Percentiles rank a stretch among this genome's conserved stretches.
Conservation (phyloP, 164 flowering plant genomes). For the Stephania japonica region DNA sequence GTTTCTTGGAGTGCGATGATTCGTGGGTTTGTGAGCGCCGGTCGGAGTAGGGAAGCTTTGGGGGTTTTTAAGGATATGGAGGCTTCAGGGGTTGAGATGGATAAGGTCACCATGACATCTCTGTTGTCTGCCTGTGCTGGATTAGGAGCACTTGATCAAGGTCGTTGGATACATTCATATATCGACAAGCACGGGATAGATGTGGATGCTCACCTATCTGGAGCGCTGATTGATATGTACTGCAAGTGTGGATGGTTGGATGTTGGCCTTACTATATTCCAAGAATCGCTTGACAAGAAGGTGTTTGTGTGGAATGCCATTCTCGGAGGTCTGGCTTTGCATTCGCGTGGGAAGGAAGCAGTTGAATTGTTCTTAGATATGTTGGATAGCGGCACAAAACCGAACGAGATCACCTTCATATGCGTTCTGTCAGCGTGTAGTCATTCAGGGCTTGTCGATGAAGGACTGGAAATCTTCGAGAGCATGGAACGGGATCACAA, state of each 20-base stretch:
- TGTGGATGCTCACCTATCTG: conserved; percentile 17
- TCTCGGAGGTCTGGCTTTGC: conserved; percentile 21
- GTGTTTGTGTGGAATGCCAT: conserved; percentile 21
- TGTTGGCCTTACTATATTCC: conserved; percentile 9
- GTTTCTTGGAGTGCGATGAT: conserved; percentile 24
- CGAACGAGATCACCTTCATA: conserved; percentile 23
- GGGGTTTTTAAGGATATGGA: conserved; percentile 17
- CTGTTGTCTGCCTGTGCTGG: conserved; percentile 19
- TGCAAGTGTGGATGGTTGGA: conserved; percentile 21
- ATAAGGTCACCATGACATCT: conserved; percentile 15
- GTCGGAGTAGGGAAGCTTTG: conserved; percentile 9
- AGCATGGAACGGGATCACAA: conserved; percentile 12
- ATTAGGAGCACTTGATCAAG: conserved; percentile 23
- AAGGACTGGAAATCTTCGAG: conserved; percentile 15
- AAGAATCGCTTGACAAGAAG: conserved; percentile 6
- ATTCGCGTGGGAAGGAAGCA: conserved; percentile 20
- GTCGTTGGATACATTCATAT: conserved; percentile 23
- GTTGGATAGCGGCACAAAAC: conserved; percentile 12
- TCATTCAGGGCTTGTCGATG: conserved; percentile 20
- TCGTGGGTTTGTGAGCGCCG: conserved; percentile 12
- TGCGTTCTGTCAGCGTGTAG: conserved; percentile 24
- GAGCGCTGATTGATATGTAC: conserved; percentile 21
- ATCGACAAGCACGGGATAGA: conserved; percentile 15
- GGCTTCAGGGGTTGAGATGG: conserved; percentile 8
- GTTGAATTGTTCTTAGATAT: conserved; percentile 18